Percentiles rank a stretch among this genome's conserved stretches.
These are phyloP conservation scores for Cordyceps fumosorosea DNA, from an alignment of 2,329 filamentous ascomycete species.

Conservation along the genomic window DNA sequence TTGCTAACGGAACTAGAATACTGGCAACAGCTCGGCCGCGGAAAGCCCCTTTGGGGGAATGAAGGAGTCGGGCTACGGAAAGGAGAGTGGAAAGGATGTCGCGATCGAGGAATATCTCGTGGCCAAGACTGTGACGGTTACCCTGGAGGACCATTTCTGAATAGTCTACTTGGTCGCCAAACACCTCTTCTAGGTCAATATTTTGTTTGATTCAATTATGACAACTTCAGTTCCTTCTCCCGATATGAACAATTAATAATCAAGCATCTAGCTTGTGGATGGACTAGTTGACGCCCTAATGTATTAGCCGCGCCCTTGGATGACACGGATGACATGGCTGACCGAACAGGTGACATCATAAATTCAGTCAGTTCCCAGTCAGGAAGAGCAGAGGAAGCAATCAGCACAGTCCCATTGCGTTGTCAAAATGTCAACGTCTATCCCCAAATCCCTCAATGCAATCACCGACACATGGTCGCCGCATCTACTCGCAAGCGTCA, in stretches of 20 bases:
- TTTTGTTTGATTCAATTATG: not conserved
- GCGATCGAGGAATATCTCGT: constrained; percentile 41
- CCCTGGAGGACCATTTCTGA: constrained; percentile 32
- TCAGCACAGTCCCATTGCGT: not conserved
- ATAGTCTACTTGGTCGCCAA: not conserved
- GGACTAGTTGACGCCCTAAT: not conserved
- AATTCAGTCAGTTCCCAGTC: not conserved
- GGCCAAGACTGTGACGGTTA: constrained; percentile 39
- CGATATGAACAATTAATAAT: no score
- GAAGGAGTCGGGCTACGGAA: constrained; percentile 41
- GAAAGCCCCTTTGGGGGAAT: constrained; percentile 43
- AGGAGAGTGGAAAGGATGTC: constrained; percentile 41
- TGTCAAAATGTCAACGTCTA: constrained; percentile 17
- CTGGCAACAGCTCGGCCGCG: constrained; percentile 34
- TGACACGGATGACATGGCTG: not conserved
- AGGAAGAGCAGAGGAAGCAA: not conserved
- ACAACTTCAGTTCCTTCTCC: not conserved
- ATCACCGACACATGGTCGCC: constrained; percentile 26
- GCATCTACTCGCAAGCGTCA: constrained; percentile 26
- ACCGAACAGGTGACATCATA: not conserved
- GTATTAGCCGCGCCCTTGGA: not conserved
- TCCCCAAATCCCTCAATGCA: constrained; percentile 22
- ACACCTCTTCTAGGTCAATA: not conserved
- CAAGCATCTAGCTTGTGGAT: not conserved
- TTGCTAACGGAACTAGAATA: constrained; percentile 20